These are phyloP conservation scores for Trichoderma asperelloides DNA, from an alignment of 495 filamentous ascomycete genomes.

Conservation along the genomic window DNA sequence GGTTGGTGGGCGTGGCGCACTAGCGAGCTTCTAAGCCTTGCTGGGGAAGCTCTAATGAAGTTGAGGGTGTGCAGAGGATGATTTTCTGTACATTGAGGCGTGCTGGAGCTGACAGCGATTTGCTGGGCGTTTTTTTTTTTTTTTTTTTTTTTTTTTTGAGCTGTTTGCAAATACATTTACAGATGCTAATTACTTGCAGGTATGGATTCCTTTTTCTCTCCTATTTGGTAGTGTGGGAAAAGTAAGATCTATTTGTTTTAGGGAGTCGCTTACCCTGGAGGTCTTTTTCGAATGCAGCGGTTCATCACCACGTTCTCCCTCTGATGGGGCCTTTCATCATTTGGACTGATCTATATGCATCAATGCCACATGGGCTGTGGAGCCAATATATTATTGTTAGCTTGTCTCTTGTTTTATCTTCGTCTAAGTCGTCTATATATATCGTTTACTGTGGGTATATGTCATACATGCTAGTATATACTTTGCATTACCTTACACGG, in stretches of 20 bases:
- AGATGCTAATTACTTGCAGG: too few relatives aligned
- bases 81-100: not conserved
- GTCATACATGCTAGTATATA: not conserved
- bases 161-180: not conserved
- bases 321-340: too few relatives aligned
- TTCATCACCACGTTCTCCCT: too few relatives aligned
- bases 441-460: not conserved
- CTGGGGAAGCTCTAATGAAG: not conserved
- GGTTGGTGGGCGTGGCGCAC: not conserved
- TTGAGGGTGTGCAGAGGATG: not conserved
- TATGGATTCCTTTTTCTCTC: too few relatives aligned
- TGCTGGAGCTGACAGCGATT: not conserved
- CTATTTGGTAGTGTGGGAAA: not conserved
- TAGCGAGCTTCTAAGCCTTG: not conserved
- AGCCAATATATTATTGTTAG: not conserved
- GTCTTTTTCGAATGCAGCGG: too few relatives aligned
- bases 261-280: too few relatives aligned
- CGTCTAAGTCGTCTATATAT: not conserved
- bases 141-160: slow-evolving; percentile 2
- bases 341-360: too few relatives aligned
- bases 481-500: not conserved
- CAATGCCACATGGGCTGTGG: not conserved
- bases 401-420: slow-evolving; percentile 9
- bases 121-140: not conserved
- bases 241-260: too few relatives aligned